Base-by-base conservation (phyloP, 345 rosid genomes). In the Gossypium thurberi region DNA sequence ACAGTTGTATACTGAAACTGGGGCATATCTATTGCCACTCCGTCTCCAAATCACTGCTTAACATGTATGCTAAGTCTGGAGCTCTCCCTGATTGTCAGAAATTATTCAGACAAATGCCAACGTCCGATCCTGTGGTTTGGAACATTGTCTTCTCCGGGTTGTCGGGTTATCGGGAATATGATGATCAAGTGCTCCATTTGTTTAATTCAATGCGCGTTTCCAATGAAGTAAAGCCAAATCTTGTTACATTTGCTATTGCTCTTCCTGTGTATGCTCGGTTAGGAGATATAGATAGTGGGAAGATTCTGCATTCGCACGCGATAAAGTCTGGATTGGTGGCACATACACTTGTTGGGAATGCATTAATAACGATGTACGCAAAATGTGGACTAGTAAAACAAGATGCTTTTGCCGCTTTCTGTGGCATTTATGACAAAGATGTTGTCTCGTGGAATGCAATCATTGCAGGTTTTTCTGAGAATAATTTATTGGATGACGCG, bases 381-480 rank as follows among this genome's bases (percentile, higher is more conserved):
- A 93, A 93, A 83, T 84, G 84, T 55, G 85, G 97, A 61, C 55
- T 76, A 69, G 85, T 88, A 12, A 48, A 26, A 6, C 72, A 71
- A 14, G 88, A 91, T 80, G 90, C 97, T 6, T 81, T 72, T 59
- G 69, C 86, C 67, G 89, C 83, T 60, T 93, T 91, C 81, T 62
- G 76, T 72, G 72, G 82, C 76, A 89, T 91, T 65, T 42, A 33
- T 75, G 82, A 86, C 62, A 91, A 87, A 79, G 98, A 93, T 70
- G 92, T 89, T 15, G 85, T 93, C 71, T 89, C 98, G 2, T 91
- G 97, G 97, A 91, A 93, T 82, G 95, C 97, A 47, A 79, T 91
- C 25, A 88, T 93, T 81, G 89, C 97, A 25, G 98, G 97, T 76
- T 84, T 89, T 84, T 85, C 95, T 53, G 95, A 88, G 87, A 88